Conservation (phyloP, 1,284 basidiomycete species). For the Trametes hirsuta region DNA sequence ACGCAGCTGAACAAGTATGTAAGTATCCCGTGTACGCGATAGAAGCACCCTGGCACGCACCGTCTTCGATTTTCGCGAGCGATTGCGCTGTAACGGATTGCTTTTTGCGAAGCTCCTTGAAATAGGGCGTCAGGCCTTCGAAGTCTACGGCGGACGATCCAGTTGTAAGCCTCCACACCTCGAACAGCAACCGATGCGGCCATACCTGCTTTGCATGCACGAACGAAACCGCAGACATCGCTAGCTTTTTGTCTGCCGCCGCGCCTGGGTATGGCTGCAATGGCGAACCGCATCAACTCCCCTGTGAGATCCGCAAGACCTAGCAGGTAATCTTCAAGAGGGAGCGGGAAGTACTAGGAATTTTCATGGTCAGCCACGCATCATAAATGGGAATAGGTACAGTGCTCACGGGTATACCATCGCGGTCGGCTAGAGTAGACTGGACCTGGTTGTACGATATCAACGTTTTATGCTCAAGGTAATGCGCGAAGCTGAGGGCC, state of each 20-base stretch:
- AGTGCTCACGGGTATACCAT: slow-evolving; percentile 60
- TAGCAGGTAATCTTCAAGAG: slow-evolving; percentile 85
- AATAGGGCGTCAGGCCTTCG: slow-evolving; percentile 70
- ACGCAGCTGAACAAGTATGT: slow-evolving; percentile 53
- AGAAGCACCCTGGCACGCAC: slow-evolving; percentile 43
- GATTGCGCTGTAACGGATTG: slow-evolving; percentile 85
- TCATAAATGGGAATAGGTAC: neutral
- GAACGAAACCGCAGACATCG: slow-evolving; percentile 77
- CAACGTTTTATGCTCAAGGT: slow-evolving; percentile 73
- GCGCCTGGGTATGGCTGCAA: slow-evolving; percentile 71
- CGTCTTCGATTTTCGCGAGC: slow-evolving; percentile 92
- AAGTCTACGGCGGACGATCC: slow-evolving; percentile 56
- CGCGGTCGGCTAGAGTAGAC: slow-evolving; percentile 56
- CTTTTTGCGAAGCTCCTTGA: slow-evolving; percentile 84
- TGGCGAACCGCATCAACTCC: slow-evolving; percentile 96
- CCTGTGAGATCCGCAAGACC: slow-evolving; percentile 95
- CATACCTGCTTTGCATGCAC: slow-evolving; percentile 78
- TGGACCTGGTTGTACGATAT: slow-evolving; percentile 78
- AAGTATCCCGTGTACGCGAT: neutral
- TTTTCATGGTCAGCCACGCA: neutral
- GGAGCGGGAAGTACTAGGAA: slow-evolving; percentile 66
- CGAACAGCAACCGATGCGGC: neutral
- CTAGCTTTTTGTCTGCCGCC: slow-evolving; percentile 74
- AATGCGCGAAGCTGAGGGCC: slow-evolving; percentile 88
- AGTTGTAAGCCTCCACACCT: neutral